These are phyloP conservation scores for Canavalia ensiformis DNA, from an alignment of 306 rosid species.

Conservation along the genomic window DNA sequence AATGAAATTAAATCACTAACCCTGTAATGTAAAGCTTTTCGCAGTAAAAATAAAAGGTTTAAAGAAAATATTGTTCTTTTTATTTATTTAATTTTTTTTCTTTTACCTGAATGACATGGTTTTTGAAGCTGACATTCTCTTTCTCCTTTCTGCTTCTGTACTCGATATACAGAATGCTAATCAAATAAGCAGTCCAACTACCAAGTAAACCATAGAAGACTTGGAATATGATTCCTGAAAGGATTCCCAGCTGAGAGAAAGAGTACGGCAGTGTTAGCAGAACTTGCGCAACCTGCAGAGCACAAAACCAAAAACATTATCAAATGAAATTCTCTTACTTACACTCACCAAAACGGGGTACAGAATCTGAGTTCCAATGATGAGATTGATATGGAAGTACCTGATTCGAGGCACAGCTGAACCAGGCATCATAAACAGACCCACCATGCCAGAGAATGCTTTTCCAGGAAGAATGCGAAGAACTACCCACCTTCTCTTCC, in stretches of 20 bases:
- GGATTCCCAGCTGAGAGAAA: slow-evolving; percentile 87
- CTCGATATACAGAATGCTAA: slow-evolving; percentile 89
- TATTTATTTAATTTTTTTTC: neutral
- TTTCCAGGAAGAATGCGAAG: slow-evolving; percentile 59
- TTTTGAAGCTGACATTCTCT: slow-evolving; percentile 92
- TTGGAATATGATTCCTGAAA: slow-evolving; percentile 85
- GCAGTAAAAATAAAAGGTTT: neutral
- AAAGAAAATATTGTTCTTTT: neutral
- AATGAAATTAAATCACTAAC: slow-evolving; percentile 3
- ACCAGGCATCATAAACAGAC: slow-evolving; percentile 96
- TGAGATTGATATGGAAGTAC: slow-evolving; percentile 47
- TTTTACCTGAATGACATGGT: slow-evolving; percentile 95
- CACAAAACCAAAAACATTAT: slow-evolving; percentile 8
- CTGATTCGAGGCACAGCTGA: slow-evolving; percentile 97
- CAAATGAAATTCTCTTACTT: neutral
- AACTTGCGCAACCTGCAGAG: slow-evolving; percentile 91
- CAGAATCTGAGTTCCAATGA: slow-evolving; percentile 31
- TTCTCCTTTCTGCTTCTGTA: slow-evolving; percentile 86
- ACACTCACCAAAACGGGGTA: neutral
- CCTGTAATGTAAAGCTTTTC: neutral
- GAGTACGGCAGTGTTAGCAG: slow-evolving; percentile 90
- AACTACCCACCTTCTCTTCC: slow-evolving; percentile 56
- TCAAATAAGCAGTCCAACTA: slow-evolving; percentile 97
- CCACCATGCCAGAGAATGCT: slow-evolving; percentile 94
- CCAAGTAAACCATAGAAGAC: slow-evolving; percentile 89